phyloP scores from a whole-genome alignment of 1,284 basidiomycete species.

The Austroboletus novae-zelandiae region DNA sequence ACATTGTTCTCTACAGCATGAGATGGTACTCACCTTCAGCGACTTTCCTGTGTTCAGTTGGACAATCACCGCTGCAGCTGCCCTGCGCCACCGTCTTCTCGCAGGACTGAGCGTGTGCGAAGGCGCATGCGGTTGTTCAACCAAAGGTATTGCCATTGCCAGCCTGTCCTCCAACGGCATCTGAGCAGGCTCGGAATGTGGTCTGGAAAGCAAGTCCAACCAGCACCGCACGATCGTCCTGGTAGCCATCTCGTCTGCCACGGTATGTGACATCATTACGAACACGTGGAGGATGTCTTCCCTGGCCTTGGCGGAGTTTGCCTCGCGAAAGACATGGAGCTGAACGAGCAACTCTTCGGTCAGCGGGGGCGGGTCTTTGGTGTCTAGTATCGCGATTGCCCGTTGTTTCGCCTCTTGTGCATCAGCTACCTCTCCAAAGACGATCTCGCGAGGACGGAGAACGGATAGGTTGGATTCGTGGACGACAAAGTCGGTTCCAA shows the following conservation, averaged over 20 bases:
- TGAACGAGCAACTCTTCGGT: constrained; percentile 20
- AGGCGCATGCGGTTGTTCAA: constrained; percentile 35
- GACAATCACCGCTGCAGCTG: constrained; percentile 43
- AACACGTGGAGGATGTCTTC: constrained; percentile 18
- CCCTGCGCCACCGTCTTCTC: constrained; percentile 46
- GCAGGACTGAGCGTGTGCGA: constrained; percentile 32
- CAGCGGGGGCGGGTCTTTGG: constrained; percentile 12
- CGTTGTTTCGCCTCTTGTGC: constrained; percentile 11
- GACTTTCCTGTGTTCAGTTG: constrained; percentile 29
- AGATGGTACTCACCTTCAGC: background rate
- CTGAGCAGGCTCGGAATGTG: constrained; percentile 9
- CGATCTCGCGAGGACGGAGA: constrained; percentile 9
- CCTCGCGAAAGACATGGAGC: constrained; percentile 11
- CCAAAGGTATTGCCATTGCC: constrained; percentile 38
- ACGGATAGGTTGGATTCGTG: constrained; percentile 15
- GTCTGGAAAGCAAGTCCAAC: constrained; percentile 40
- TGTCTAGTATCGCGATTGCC: background rate
- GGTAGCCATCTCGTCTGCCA: constrained; percentile 15
- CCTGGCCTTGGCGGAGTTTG: background rate
- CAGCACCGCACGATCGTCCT: constrained; percentile 31
- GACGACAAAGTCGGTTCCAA: constrained; percentile 12
- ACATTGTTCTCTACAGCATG: background rate
- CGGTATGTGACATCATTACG: constrained; percentile 13
- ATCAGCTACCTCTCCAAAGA: constrained; percentile 6
- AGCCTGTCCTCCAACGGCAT: constrained; percentile 39